A percentile compares a stretch with the other conserved stretches of the same genome.
These are phyloP conservation scores for Yamadazyma sp. DNA, from an alignment of 805 yeast species.

Conservation along the genomic window DNA sequence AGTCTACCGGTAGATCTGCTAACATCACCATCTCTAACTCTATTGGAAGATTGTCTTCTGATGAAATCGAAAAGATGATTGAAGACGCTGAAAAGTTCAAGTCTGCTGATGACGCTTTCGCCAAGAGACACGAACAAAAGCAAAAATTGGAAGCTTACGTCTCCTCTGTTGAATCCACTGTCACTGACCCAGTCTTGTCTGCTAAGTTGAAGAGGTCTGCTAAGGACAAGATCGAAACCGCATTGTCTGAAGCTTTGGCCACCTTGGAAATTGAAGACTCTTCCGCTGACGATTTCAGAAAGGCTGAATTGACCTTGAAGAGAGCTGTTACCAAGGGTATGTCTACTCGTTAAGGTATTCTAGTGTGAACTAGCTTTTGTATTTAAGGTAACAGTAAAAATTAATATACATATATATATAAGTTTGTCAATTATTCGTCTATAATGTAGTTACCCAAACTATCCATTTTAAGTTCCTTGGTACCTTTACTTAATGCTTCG, in stretches of 20 bases:
- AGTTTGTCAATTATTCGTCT: conserved; percentile 41
- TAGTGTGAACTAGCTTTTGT: conserved; percentile 10
- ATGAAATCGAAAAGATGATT: conserved; percentile 50
- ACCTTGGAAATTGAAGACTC: conserved; percentile 97
- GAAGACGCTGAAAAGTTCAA: conserved; percentile 65
- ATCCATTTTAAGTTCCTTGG: conserved; percentile 70
- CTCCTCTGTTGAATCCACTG: conserved; percentile 89
- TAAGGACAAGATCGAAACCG: conserved; percentile 95
- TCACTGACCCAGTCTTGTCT: conserved; percentile 97
- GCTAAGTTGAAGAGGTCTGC: conserved; percentile 97
- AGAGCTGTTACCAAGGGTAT: conserved; percentile 99
- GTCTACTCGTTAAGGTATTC: conserved; percentile 81
- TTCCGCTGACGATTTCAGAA: conserved; percentile 95
- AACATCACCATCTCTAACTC: conserved; percentile 52
- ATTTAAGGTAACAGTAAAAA: conserved; percentile 13
- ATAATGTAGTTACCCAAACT: conserved; percentile 78
- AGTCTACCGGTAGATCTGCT: conserved; percentile 50
- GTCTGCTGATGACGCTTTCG: conserved; percentile 98
- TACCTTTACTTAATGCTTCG: conserved; percentile 66
- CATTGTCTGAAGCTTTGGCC: conserved; percentile 97
- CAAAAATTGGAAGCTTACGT: conserved; percentile 99
- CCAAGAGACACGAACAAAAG: conserved; percentile 99
- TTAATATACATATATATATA: conserved; percentile 12
- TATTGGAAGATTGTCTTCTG: conserved; percentile 50
- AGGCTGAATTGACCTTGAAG: conserved; percentile 98